A percentile compares a stretch with the other conserved stretches of the same genome.
phyloP scores from a whole-genome alignment of 805 yeast genomes.

The Clavispora fructus region DNA sequence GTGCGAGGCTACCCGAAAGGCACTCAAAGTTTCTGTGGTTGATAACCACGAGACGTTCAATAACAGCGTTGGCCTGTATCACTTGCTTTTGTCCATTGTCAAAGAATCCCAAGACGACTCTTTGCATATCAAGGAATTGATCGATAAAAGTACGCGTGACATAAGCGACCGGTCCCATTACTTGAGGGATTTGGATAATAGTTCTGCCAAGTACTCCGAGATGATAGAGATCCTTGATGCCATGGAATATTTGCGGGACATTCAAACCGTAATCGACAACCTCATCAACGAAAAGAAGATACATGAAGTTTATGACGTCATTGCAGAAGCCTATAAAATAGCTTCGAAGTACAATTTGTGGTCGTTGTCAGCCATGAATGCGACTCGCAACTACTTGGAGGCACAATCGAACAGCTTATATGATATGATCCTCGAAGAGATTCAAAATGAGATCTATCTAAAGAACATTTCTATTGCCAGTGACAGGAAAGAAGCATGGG shows the following conservation, averaged over 20 bases:
- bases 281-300: constrained; percentile 67
- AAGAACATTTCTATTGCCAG: constrained; percentile 21
- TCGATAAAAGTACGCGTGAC: constrained; percentile 45
- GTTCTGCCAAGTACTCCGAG: constrained; percentile 57
- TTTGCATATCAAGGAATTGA: constrained; percentile 40
- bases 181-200: constrained; percentile 59
- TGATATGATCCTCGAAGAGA: constrained; percentile 71
- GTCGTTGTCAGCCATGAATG: constrained; percentile 49
- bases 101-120: constrained; percentile 61
- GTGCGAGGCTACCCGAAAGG: constrained; percentile 49
- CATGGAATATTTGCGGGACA: constrained; percentile 53
- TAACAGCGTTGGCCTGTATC: constrained; percentile 79
- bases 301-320: constrained; percentile 54
- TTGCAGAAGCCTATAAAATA: constrained; percentile 36
- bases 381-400: constrained; percentile 48
- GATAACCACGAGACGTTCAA: constrained; percentile 82
- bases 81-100: constrained; percentile 59
- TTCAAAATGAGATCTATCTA: constrained; percentile 63
- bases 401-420: constrained; percentile 57
- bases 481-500: constrained; percentile 9
- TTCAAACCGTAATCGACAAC: constrained; percentile 62
- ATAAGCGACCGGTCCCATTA: constrained; percentile 51
- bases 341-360: constrained; percentile 53
- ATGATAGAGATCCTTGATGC: constrained; percentile 67
- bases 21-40: constrained; percentile 67